These are phyloP conservation scores for Penicillium hesseltinei DNA, from an alignment of 2,329 filamentous ascomycete genomes.

Conservation along the genomic window DNA sequence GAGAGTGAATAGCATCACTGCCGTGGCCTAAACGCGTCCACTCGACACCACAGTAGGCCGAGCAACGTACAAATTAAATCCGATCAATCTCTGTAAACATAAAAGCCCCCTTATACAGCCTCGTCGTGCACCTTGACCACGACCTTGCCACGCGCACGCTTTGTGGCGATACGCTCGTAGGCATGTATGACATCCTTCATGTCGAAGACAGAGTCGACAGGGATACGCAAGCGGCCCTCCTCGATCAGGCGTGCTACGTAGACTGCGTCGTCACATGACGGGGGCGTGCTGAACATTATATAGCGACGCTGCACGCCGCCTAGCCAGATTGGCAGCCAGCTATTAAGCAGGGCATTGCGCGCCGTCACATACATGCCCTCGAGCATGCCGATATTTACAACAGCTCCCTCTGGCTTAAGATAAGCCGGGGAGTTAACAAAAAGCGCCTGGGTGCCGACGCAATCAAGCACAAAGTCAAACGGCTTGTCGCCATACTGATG, in stretches of 20 bases:
- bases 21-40: no score
- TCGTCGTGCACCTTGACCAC: slow-evolving; percentile 11
- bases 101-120: not conserved
- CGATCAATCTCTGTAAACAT: not conserved
- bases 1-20: no score
- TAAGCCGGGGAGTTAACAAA: slow-evolving; percentile 19
- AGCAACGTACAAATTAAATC: not conserved
- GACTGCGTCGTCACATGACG: slow-evolving; percentile 5
- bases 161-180: slow-evolving; percentile 15
- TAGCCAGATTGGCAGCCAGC: slow-evolving; percentile 9
- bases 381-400: slow-evolving; percentile 11
- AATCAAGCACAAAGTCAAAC: slow-evolving; percentile 22
- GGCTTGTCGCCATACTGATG: slow-evolving; percentile 12
- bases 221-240: slow-evolving; percentile 8
- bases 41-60: not conserved
- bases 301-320: slow-evolving; percentile 17
- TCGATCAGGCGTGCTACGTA: slow-evolving; percentile 10
- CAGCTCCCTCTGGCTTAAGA: slow-evolving; percentile 11
- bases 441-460: slow-evolving; percentile 20
- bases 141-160: slow-evolving; percentile 16
- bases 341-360: slow-evolving; percentile 4
- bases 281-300: slow-evolving; percentile 16
- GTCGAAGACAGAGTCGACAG: slow-evolving; percentile 15
- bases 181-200: slow-evolving; percentile 12
- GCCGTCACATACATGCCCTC: not conserved